Conservation (phyloP, 2,329 filamentous ascomycete genomes). For the Curvularia lunata region DNA sequence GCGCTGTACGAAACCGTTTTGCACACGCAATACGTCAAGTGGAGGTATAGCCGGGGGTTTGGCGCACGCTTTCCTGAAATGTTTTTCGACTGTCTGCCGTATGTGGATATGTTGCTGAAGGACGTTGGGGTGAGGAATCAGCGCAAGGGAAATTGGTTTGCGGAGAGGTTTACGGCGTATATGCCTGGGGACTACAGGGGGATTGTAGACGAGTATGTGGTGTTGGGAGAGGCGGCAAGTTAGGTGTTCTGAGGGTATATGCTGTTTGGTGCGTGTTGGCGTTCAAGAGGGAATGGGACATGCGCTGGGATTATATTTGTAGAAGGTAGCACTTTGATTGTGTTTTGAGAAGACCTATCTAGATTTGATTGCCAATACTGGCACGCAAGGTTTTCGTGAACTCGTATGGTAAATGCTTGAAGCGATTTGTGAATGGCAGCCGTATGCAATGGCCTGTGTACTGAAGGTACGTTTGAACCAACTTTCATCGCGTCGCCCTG, state of each 20-base stretch:
- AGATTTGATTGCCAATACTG: background rate
- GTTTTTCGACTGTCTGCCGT: slow-evolving; percentile 38
- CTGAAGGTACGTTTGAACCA: background rate
- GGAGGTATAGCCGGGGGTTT: slow-evolving; percentile 40
- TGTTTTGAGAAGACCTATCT: background rate
- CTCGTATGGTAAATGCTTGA: background rate
- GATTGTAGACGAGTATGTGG: slow-evolving; percentile 30
- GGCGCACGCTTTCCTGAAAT: slow-evolving; percentile 39
- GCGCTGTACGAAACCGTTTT: slow-evolving; percentile 37
- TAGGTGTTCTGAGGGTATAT: background rate
- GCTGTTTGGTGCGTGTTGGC: background rate
- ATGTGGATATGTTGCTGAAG: slow-evolving; percentile 33
- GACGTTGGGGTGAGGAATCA: slow-evolving; percentile 30
- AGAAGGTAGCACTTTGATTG: background rate
- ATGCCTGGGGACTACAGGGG: slow-evolving; percentile 33
- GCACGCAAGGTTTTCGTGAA: background rate
- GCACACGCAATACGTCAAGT: slow-evolving; percentile 41
- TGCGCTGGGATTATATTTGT: background rate
- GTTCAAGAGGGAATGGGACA: background rate
- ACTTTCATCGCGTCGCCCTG: background rate
- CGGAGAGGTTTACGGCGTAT: slow-evolving; percentile 31
- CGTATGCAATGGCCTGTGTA: background rate
- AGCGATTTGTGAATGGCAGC: background rate
- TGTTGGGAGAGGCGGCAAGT: background rate
- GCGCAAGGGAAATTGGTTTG: slow-evolving; percentile 28